Percentiles rank a stretch among this genome's conserved stretches.
Conservation (phyloP, 2,329 filamentous ascomycete species). For the Fusarium coicis region DNA sequence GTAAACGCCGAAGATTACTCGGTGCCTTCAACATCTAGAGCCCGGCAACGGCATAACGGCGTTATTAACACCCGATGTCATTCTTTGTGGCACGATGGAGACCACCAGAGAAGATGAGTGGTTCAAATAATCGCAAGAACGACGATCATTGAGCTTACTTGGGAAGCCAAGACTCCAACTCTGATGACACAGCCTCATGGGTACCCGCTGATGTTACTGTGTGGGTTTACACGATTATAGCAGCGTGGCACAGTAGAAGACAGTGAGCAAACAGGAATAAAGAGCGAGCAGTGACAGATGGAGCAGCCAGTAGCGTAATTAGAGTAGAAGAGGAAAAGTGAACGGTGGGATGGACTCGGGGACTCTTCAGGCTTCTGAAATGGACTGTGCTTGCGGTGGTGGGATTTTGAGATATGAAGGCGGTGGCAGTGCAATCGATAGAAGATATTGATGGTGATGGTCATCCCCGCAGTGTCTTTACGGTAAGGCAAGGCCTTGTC, state of each 20-base stretch:
- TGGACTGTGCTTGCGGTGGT: slow-evolving; percentile 23
- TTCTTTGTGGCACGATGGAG: slow-evolving; percentile 1
- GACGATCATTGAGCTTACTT: slow-evolving; percentile 28
- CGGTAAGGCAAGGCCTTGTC: slow-evolving; percentile 20
- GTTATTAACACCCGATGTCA: slow-evolving; percentile 17
- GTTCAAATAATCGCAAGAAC: slow-evolving; percentile 2
- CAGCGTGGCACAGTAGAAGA: slow-evolving; percentile 27
- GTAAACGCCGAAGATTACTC: slow-evolving; percentile 8
- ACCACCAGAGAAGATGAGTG: slow-evolving; percentile 8
- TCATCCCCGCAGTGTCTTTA: slow-evolving; percentile 15
- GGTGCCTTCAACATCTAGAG: not conserved
- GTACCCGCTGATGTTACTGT: slow-evolving; percentile 21
- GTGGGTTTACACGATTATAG: slow-evolving; percentile 2
- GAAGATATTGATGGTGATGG: slow-evolving; percentile 19
- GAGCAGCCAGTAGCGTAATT: not conserved
- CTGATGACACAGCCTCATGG: slow-evolving; percentile 31
- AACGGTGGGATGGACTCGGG: not conserved
- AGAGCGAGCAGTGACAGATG: not conserved
- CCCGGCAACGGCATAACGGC: slow-evolving; percentile 12
- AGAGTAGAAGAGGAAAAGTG: not conserved
- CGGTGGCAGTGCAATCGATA: slow-evolving; percentile 37
- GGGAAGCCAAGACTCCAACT: slow-evolving; percentile 30
- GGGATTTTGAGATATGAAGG: slow-evolving; percentile 25
- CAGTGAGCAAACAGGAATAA: not conserved
- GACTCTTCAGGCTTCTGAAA: not conserved